Percentiles rank a stretch among this genome's conserved stretches.
These are phyloP conservation scores for Diaporthe vaccinii DNA, from an alignment of 2,329 filamentous ascomycete species.

Conservation along the genomic window DNA sequence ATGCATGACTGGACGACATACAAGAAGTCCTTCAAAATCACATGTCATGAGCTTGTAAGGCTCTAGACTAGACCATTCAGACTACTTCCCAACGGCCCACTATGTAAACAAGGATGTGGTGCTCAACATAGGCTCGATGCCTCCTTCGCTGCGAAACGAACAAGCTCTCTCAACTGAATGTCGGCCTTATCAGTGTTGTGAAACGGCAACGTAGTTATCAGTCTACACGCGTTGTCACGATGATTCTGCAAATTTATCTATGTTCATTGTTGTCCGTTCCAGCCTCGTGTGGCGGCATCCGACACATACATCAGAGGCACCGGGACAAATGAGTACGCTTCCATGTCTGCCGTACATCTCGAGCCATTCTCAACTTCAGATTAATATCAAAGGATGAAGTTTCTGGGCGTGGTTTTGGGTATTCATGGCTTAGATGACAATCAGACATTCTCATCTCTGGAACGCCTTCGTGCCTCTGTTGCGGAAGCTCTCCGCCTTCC, in stretches of 20 bases:
- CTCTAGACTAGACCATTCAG: not conserved
- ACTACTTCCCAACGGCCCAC: not conserved
- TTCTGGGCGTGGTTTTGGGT: not conserved
- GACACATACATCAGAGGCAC: not conserved
- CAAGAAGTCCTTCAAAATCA: not conserved
- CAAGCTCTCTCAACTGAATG: not conserved
- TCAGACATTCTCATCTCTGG: constrained; percentile 12
- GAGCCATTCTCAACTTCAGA: not conserved
- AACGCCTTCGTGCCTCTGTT: not conserved
- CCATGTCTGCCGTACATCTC: not conserved
- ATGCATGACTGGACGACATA: not conserved
- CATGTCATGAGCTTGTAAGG: not conserved
- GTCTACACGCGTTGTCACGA: not conserved
- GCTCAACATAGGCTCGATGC: not conserved
- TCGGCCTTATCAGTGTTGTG: not conserved
- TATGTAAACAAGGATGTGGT: not conserved
- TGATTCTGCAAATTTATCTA: not conserved
- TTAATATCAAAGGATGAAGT: no score
- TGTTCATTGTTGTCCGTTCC: not conserved
- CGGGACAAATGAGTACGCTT: no score
- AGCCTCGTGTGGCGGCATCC: not conserved
- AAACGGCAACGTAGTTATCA: no score
- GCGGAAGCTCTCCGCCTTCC: constrained; percentile 4
- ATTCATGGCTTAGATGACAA: not conserved
- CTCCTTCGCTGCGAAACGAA: not conserved